Base-by-base conservation (phyloP, 2,329 filamentous ascomycete genomes). In the Colletotrichum shisoi region DNA sequence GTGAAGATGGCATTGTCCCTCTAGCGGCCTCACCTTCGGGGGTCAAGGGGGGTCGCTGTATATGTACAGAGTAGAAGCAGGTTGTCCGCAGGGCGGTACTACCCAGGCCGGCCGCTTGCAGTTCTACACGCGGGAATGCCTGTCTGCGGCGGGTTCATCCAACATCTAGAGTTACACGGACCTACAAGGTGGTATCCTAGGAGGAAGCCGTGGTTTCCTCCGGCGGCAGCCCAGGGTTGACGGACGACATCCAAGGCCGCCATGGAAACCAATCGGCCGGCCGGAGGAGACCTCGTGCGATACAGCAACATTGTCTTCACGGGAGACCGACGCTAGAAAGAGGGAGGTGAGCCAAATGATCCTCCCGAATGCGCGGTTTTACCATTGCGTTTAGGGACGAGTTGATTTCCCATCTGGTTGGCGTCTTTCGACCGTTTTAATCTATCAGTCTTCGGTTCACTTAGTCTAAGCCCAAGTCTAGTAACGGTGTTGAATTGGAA, bases 261-360 rank as follows among this genome's bases (percentile, higher is more conserved):
- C 13, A 15, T 24, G 45, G 51, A 52, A 39, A 27, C 60, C 53
- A 62, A 62, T 62, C 42, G 17, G 37, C 51, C 63, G n/a, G 45
- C 24, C 49, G 13, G 12, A 37, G 27, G 19, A 40, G 27, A n/a
- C 49, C 57, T 40, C 57, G 62, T 56, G 62, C 31, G 27, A 39
- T 21, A 53, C 31, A 27, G 24, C 59, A 42, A 13, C 40, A 21
- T 13, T 21, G 15, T 34, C 15, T 21, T 17, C 27, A 13, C 9
- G 17, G 3, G 15, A 12, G 4, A 3, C 4, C 7, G 56, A 39
- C 53, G 24, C 40, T 53, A 53, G 46, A 45, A 9, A 27, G n/a
- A 19, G 31, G n/a, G 15, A 39, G 40, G 63, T 44, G n/a, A 59
- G 53, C 42, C 42, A 63, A 67, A 7, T 44, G 64, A 67, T 63